A percentile compares a stretch with the other conserved stretches of the same genome.
Evolutionary conservation across 352 stramenopile species (phyloP).

Genomic region (Phytophthora pini): DNA sequence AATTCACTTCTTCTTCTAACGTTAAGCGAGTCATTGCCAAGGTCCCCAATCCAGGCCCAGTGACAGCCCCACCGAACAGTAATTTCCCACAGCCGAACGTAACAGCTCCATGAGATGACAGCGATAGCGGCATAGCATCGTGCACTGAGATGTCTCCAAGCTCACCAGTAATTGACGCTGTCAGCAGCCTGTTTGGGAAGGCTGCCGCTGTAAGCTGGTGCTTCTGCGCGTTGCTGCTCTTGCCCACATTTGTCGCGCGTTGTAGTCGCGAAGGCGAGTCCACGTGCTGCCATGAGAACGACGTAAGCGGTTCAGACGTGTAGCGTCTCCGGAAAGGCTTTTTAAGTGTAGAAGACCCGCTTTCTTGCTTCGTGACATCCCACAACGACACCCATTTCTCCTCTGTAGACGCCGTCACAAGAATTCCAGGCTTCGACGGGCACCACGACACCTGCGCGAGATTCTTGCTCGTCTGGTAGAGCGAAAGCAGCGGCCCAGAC

Average conservation of each 20-base stretch:
- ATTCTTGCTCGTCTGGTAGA: constrained; percentile 78
- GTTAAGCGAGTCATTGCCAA: constrained; percentile 45
- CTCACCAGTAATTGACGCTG: constrained; percentile 70
- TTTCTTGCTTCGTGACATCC: constrained; percentile 76
- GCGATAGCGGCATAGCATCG: constrained; percentile 83
- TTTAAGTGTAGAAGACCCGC: constrained; percentile 51
- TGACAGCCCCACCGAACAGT: constrained; percentile 62
- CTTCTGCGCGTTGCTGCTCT: constrained; percentile 34
- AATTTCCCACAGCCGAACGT: constrained; percentile 80
- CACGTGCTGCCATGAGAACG: constrained; percentile 86
- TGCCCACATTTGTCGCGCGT: constrained; percentile 26
- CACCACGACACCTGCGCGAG: constrained; percentile 86
- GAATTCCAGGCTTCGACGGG: constrained; percentile 79
- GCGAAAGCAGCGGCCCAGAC: constrained; percentile 64
- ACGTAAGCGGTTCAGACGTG: constrained; percentile 73
- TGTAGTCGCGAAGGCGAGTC: constrained; percentile 28
- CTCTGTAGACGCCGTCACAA: constrained; percentile 78
- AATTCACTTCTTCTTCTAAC: constrained; percentile 40
- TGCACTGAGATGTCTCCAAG: constrained; percentile 90
- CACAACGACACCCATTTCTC: constrained; percentile 88
- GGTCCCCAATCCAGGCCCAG: constrained; percentile 37
- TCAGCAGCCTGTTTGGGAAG: constrained; percentile 85
- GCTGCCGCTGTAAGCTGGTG: constrained; percentile 55
- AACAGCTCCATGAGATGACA: constrained; percentile 74
- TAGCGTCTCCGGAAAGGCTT: constrained; percentile 84